A percentile compares a stretch with the other conserved stretches of the same genome.
phyloP scores from a whole-genome alignment of 2,329 filamentous ascomycete species.

The Emydomyces testavorans region DNA sequence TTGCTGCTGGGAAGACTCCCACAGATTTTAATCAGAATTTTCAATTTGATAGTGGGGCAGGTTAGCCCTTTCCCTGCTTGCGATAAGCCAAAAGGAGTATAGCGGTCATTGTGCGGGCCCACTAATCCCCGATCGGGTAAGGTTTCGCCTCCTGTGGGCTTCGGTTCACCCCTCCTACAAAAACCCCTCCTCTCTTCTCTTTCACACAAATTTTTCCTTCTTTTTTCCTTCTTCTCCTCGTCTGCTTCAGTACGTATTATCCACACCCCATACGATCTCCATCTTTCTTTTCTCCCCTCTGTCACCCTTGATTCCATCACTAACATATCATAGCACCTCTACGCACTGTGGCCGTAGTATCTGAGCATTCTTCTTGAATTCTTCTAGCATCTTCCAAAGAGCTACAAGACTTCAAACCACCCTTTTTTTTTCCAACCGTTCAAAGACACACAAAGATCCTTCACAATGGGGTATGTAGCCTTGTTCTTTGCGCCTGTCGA shows the following conservation, averaged over 20 bases:
- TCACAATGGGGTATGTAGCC: constrained; percentile 50
- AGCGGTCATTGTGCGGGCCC: constrained; percentile 7
- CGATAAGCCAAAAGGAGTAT: constrained; percentile 20
- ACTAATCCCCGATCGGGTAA: constrained; percentile 21
- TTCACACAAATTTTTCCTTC: constrained; percentile 25
- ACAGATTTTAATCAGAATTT: constrained; percentile 13
- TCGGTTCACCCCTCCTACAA: constrained; percentile 38
- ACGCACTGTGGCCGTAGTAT: constrained; percentile 41
- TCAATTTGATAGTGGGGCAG: constrained; percentile 24
- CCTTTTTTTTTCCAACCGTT: constrained; percentile 13
- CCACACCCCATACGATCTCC: constrained; percentile 17
- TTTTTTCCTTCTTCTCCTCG: constrained; percentile 25
- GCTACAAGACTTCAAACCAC: constrained; percentile 35
- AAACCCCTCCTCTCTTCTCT: constrained; percentile 32
- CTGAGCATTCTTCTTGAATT: constrained; percentile 36
- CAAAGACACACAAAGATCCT: constrained; percentile 28
- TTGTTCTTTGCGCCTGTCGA: constrained; percentile 12
- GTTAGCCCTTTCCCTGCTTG: constrained; percentile 18
- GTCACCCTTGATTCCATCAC: constrained; percentile 14
- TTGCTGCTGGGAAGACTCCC: neutral
- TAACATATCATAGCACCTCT: constrained; percentile 38
- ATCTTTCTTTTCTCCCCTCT: constrained; percentile 19
- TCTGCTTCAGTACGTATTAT: constrained; percentile 39
- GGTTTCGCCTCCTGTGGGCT: constrained; percentile 18
- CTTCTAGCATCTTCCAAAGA: constrained; percentile 40